A percentile compares a stretch with the other conserved stretches of the same genome.
Conservation (phyloP, 441 rosid genomes). For the Flueggea neowawraea region DNA sequence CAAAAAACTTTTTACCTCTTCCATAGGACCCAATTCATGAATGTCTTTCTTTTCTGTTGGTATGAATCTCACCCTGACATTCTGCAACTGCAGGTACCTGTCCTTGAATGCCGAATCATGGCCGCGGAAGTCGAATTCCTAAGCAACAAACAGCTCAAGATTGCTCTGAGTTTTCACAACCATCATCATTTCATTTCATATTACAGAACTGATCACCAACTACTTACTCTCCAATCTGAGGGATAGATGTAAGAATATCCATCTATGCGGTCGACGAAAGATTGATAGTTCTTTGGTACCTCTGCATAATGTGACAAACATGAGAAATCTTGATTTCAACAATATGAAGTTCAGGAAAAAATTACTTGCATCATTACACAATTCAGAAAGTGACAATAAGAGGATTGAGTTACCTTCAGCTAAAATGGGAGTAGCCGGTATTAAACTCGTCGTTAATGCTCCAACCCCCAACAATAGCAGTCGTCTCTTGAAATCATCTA, state of each 20-base stretch:
- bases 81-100: constrained; percentile 66
- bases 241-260: constrained; percentile 90
- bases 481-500: constrained; percentile 60
- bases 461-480: constrained; percentile 60
- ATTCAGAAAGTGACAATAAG: neutral
- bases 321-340: too few relatives aligned
- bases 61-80: constrained; percentile 82
- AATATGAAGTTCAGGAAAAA: too few relatives aligned
- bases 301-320: constrained; percentile 32
- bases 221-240: constrained; percentile 87
- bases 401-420: constrained; percentile 55
- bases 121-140: constrained; percentile 87
- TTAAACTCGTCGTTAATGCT: constrained; percentile 42
- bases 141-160: constrained; percentile 1
- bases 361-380: too few relatives aligned
- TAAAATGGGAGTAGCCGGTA: constrained; percentile 43
- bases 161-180: neutral
- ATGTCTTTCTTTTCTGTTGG: constrained; percentile 61
- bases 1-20: constrained; percentile 37
- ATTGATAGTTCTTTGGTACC: constrained; percentile 49
- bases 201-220: neutral
- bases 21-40: constrained; percentile 66
- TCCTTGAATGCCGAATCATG: constrained; percentile 97
- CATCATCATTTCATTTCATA: neutral
- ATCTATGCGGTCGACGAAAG: constrained; percentile 69